Percentiles rank a stretch among this genome's conserved stretches.
Conservation (phyloP, 75 land plant genomes). For the Selaginella moellendorffii region DNA sequence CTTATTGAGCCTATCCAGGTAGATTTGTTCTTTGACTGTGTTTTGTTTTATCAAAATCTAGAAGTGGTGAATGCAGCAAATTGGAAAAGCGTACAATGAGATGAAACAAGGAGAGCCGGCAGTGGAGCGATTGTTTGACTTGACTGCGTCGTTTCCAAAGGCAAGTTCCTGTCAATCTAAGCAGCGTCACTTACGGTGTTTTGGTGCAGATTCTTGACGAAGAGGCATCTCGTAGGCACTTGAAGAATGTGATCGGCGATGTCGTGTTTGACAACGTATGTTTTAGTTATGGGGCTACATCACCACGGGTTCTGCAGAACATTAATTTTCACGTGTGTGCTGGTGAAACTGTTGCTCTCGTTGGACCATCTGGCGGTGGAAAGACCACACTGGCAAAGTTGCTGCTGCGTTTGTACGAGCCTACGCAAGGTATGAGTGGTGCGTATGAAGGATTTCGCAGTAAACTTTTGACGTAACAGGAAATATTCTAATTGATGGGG, state of each 20-base stretch:
- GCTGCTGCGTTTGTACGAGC: conserved; percentile 87
- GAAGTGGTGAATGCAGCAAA: conserved; percentile 31
- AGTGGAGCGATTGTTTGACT: conserved; percentile 72
- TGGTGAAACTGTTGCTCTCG: conserved; percentile 78
- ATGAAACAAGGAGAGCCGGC: conserved; percentile 95
- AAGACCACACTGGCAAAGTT: conserved; percentile 77
- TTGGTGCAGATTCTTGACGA: conserved; percentile 39
- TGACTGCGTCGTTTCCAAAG: conserved; percentile 31
- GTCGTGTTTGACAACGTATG: conserved; percentile 48
- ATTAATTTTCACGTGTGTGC: conserved; percentile 57
- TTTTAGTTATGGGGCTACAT: conserved; percentile 46
- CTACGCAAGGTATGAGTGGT: conserved; percentile 35
- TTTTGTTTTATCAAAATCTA: not conserved
- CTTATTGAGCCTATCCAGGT: conserved; percentile 86
- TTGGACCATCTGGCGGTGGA: conserved; percentile 95
- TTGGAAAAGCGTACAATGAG: conserved; percentile 93
- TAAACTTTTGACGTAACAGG: conserved; percentile 27
- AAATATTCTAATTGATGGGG: conserved; percentile 49
- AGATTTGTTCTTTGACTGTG: not conserved
- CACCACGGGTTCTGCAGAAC: conserved; percentile 38
- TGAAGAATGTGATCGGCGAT: conserved; percentile 50
- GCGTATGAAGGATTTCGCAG: not conserved
- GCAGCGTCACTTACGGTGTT: not conserved
- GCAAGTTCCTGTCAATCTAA: conserved; percentile 8
- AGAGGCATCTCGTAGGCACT: conserved; percentile 32